Evolutionary conservation across 352 stramenopile genomes (phyloP).

Genomic region (Phytophthora citricola): DNA sequence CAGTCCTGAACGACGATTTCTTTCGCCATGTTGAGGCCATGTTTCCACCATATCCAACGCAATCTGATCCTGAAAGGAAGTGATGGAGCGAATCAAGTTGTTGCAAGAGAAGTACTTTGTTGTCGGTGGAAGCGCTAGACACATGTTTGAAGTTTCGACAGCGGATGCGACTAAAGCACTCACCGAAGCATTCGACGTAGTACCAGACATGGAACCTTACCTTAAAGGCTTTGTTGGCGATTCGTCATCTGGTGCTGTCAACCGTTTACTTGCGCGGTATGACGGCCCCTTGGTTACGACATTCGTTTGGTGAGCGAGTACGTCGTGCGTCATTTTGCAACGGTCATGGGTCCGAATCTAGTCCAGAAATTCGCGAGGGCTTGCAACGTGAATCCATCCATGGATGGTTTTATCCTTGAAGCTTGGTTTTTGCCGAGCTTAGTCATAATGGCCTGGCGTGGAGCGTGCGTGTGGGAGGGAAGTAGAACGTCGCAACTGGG

Average conservation of each 20-base stretch:
- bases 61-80: not conserved
- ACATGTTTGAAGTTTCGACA: not conserved
- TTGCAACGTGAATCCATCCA: too few species aligned
- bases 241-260: not conserved
- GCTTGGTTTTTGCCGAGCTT: not conserved
- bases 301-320: too few species aligned
- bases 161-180: not conserved
- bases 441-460: not conserved
- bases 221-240: not conserved
- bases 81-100: not conserved
- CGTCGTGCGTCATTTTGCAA: too few species aligned
- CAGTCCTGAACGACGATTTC: too few species aligned
- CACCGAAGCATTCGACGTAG: not conserved
- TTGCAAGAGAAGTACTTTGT: slow-evolving; percentile 1
- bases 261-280: too few species aligned
- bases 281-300: too few species aligned
- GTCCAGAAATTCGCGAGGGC: too few species aligned
- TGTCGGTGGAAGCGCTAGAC: not conserved
- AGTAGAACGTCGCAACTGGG: not conserved
- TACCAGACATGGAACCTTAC: not conserved
- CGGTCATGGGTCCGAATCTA: too few species aligned
- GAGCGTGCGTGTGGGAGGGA: not conserved
- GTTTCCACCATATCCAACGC: too few species aligned
- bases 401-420: not conserved
- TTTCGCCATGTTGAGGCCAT: too few species aligned